These are phyloP conservation scores for Eucalyptus dawsonii DNA, from an alignment of 345 rosid species.

Conservation along the genomic window DNA sequence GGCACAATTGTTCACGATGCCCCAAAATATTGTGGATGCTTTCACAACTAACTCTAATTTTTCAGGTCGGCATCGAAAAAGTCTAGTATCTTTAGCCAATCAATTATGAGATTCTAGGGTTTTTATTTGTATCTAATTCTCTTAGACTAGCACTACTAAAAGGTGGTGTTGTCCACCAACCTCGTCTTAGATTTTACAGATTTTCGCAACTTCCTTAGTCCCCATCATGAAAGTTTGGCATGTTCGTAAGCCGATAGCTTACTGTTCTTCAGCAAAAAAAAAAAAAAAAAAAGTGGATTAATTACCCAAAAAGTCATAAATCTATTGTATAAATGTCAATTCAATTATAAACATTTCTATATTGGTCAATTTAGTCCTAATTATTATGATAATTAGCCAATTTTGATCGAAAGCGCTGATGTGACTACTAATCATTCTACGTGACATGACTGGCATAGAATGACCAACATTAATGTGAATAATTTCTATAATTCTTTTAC, in stretches of 20 bases:
- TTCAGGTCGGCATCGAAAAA: neutral
- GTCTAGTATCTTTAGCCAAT: neutral
- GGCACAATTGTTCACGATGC: neutral
- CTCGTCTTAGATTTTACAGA: neutral
- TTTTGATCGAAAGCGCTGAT: neutral
- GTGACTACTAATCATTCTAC: rapidly evolving
- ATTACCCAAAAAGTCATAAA: neutral
- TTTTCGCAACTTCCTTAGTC: neutral
- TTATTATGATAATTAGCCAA: neutral
- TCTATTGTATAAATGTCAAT: neutral
- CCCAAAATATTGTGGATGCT: neutral
- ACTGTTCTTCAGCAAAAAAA: neutral
- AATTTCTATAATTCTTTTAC: neutral
- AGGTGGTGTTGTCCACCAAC: neutral
- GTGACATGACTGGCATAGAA: rapidly evolving
- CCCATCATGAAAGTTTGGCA: neutral
- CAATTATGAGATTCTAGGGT: neutral
- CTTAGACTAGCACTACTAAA: neutral
- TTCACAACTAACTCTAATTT: too few species aligned
- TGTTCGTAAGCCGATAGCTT: neutral
- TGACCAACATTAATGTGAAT: rapidly evolving
- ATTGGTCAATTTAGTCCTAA: neutral
- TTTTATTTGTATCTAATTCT: neutral
- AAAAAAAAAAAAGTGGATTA: neutral
- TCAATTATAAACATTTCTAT: neutral